phyloP scores from a whole-genome alignment of 441 rosid genomes.

The Geranium incanum region DNA sequence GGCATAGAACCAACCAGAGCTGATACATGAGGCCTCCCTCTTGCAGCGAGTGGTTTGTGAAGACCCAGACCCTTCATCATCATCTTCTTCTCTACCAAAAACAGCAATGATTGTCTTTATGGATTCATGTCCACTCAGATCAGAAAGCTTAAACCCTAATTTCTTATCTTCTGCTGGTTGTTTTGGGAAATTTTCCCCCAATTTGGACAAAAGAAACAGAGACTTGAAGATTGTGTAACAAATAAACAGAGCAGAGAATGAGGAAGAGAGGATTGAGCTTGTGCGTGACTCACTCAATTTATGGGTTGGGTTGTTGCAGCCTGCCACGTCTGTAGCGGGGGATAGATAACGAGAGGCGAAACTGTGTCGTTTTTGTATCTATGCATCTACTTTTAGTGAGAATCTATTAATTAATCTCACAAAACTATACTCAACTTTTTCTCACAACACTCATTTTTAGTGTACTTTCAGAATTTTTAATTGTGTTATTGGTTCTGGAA shows the following conservation, averaged over 20 bases:
- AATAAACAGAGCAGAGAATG: too few relatives aligned
- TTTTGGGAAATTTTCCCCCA: background rate
- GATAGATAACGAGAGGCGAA: conserved; percentile 15
- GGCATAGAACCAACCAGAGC: conserved; percentile 46
- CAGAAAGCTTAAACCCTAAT: background rate
- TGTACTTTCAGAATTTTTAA: too few relatives aligned
- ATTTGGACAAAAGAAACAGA: too few relatives aligned
- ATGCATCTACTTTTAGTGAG: background rate
- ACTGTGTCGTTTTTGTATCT: background rate
- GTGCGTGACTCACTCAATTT: too few relatives aligned
- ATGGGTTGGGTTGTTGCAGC: too few relatives aligned
- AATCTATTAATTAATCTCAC: too few relatives aligned
- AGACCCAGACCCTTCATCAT: conserved; percentile 41
- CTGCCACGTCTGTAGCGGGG: conserved; percentile 24
- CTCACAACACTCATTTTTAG: too few relatives aligned
- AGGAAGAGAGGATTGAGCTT: background rate
- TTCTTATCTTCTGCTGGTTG: background rate
- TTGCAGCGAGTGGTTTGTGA: conserved; percentile 32
- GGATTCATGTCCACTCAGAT: conserved; percentile 18
- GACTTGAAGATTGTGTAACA: too few relatives aligned
- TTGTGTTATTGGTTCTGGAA: too few relatives aligned
- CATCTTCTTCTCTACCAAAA: background rate
- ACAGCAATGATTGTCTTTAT: background rate
- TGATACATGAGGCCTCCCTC: conserved; percentile 39
- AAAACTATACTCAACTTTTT: too few relatives aligned